Conservation (phyloP, 768 basidiomycete species). For the Nidula microcarpa region DNA sequence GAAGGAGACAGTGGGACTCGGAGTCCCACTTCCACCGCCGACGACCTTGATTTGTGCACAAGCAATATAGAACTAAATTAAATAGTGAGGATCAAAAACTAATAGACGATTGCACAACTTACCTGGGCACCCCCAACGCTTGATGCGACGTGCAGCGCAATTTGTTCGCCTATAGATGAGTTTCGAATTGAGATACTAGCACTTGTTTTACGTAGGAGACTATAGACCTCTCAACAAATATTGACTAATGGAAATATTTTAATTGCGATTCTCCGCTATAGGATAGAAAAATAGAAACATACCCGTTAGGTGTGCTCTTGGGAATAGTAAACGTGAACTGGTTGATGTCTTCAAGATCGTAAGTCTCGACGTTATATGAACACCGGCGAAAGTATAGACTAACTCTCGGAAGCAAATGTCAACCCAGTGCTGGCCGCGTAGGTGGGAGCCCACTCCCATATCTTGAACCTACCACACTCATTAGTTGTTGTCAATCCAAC, state of each 20-base stretch:
- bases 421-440: slow-evolving; percentile 24
- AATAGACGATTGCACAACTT: neutral
- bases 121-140: slow-evolving; percentile 25
- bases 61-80: slow-evolving; percentile 26
- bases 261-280: neutral
- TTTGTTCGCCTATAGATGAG: slow-evolving; percentile 20
- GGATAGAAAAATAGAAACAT: neutral
- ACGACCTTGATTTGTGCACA: slow-evolving; percentile 33
- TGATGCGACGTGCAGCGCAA: slow-evolving; percentile 27
- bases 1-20: slow-evolving; percentile 27
- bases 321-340: slow-evolving; percentile 30
- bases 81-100: neutral
- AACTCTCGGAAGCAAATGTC: slow-evolving; percentile 24
- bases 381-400: neutral
- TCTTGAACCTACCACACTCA: slow-evolving; percentile 28
- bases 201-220: neutral
- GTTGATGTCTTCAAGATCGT: slow-evolving; percentile 15
- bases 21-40: slow-evolving; percentile 24
- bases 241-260: slow-evolving; percentile 9
- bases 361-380: neutral
- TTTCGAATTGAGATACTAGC: neutral
- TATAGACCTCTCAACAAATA: slow-evolving; percentile 21
- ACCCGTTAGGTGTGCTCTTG: slow-evolving; percentile 27
- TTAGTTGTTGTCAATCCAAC: neutral
- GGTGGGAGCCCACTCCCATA: slow-evolving; percentile 34